Evolutionary conservation across 257 asterid species (phyloP).

Genomic region (Solanum okadae): DNA sequence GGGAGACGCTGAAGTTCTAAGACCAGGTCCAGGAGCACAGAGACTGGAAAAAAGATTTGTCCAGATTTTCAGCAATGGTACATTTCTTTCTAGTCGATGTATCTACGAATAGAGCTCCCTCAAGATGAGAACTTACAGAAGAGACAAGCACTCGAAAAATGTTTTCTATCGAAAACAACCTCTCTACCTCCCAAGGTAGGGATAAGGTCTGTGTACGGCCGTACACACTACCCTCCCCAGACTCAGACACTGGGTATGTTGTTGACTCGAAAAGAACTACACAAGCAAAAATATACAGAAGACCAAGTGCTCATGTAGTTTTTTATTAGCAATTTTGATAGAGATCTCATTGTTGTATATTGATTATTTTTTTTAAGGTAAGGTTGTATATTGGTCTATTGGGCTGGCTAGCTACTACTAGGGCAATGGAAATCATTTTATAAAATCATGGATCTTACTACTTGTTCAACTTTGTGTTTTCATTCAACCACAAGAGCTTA

Average conservation of each 20-base stretch:
- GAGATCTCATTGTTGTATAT: neutral
- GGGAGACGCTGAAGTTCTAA: slow-evolving; percentile 83
- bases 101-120: slow-evolving; percentile 9
- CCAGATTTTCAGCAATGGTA: slow-evolving; percentile 29
- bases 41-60: slow-evolving; percentile 55
- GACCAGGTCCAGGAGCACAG: slow-evolving; percentile 61
- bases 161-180: neutral
- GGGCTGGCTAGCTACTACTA: neutral
- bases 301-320: neutral
- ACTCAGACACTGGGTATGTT: neutral
- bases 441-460: neutral
- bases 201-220: neutral
- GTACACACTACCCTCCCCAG: neutral
- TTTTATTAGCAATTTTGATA: neutral
- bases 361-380: neutral
- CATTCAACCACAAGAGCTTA: neutral
- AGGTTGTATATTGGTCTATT: neutral
- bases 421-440: neutral
- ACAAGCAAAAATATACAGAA: neutral
- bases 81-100: slow-evolving; percentile 30
- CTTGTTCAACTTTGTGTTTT: neutral
- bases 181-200: neutral
- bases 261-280: neutral
- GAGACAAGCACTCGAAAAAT: neutral
- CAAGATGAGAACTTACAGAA: neutral